Evolutionary conservation across 495 filamentous ascomycete species (phyloP), one percentile per base, ranked within the genome.

Genomic region (Saxispiralis lemnorum): DNA sequence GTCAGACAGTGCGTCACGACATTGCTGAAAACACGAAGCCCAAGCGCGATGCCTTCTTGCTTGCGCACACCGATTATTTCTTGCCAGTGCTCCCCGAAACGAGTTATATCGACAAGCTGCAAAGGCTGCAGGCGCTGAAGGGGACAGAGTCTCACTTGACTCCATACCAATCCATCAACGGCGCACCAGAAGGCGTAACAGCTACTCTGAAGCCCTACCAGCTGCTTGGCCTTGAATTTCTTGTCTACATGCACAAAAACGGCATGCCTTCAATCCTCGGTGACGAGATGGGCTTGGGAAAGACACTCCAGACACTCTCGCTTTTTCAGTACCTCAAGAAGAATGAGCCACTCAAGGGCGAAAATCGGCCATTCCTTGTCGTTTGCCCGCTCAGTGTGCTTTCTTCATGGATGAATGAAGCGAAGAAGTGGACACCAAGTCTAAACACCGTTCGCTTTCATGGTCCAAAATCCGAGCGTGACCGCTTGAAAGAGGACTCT

Each of bases 241-340:
- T 81, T 6, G 48, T 76, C 0, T 68, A 73, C 51, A 56, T 79
- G 10, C 58, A 75, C 51, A 59, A 63, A 1, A 79, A 79, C 45
- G 69, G 72, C 30, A 54, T 74, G n/a, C 67, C 70, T 3, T 66
- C 65, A 10, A 72, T 78, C 14, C 60, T 76, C 0, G 73, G 65
- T 4, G 73, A 78, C 37, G 73, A 78, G 36, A 78, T 78, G 73
- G 73, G 73, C n/a, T 61, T 78, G 0, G 74, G 73, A 14, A 76
- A 76, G 50, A 78, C 73, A 0, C 47, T 76, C 0, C 74, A 78
- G 47, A 72, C 70, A 0, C 60, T 78, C 0, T 65, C 74, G 1
- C 59, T 77, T 0, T 70, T 77, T 31, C 69, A 71, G 39, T 60
- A 67, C 36, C 44, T 74, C 0, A 65, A 60, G 24, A 63, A 73